These are phyloP conservation scores for Capsicum chinense DNA, from an alignment of 257 asterid genomes.

Conservation along the genomic window DNA sequence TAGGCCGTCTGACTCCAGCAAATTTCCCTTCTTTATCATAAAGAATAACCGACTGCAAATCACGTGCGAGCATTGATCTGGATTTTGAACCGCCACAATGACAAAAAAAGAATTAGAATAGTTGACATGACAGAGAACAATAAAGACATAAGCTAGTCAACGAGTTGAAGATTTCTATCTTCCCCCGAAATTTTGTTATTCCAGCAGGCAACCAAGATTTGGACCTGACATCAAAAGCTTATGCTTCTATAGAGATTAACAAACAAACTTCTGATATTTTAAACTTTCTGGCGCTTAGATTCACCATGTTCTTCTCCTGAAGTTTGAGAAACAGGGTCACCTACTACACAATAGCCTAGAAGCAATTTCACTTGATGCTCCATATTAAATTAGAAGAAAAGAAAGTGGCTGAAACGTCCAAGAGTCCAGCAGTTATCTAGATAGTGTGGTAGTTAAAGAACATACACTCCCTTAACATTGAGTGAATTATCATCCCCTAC, in stretches of 20 bases:
- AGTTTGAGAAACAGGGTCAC: background rate
- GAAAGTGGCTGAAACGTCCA: background rate
- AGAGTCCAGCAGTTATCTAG: background rate
- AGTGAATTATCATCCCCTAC: constrained; percentile 60
- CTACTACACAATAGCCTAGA: background rate
- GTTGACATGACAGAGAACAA: background rate
- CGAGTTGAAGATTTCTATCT: background rate
- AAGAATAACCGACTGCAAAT: constrained; percentile 82
- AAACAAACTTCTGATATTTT: background rate
- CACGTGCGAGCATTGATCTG: constrained; percentile 97
- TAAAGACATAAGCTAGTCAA: background rate
- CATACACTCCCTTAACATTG: constrained; percentile 74
- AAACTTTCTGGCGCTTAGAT: background rate
- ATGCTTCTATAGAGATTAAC: background rate
- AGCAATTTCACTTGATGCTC: background rate
- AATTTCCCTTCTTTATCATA: constrained; percentile 90
- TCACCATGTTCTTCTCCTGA: background rate
- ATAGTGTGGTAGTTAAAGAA: constrained; percentile 5
- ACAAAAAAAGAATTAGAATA: constrained; percentile 19
- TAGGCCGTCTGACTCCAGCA: constrained; percentile 84
- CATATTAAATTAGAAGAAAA: constrained; percentile 12
- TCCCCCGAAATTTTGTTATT: background rate
- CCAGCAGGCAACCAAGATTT: background rate
- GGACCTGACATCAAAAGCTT: background rate
- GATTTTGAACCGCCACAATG: background rate